Evolutionary conservation across 768 basidiomycete genomes (phyloP), one percentile per base, ranked within the genome.

Genomic region (Favolaschia claudopus): DNA sequence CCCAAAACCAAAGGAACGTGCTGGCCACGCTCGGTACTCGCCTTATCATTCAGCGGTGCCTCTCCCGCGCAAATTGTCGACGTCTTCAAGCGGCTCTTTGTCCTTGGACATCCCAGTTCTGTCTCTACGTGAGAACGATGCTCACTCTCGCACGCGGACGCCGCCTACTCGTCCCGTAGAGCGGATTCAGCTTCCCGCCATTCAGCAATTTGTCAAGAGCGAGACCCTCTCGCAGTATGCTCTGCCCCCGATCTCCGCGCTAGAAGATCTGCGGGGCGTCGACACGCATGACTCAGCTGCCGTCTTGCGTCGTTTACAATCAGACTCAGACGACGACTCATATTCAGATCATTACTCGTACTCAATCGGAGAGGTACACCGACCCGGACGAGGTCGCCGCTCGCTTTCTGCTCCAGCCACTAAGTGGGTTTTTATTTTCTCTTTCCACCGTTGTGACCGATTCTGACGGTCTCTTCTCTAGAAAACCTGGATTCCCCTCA

Each of bases 221-320:
- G 62, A 72, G 15, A 72, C 66, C 25, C 72, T 72, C 15, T 70
- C 79, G 2, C 73, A 77, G 2, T 87, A 87, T 59, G 83, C 87
- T 2, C 69, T 90, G 4, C 89, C 88, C 1, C 87, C 89, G 1
- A 89, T 90, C 54, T 86, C 89, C 7, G 84, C 87, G 0, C 73
- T 92, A 64, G 89, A 90, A 69, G 85, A 85, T 58, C 69, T 87
- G 45, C 79, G 86, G 9, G 85, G 85, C 3, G 72, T 82, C 20
- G 74, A 65, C 71, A 77, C 59, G 56, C 79, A 77, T 33, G 88
- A 90, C 67, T 85, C 89, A 0, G 84, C 86, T 5, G 85, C 88
- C 7, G 89, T 92, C 7, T 72, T 92, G 43, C 76, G 85, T 51
- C 80, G 90, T 25, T 72, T 92, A n/a, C 81, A 77, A 19, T 31